Evolutionary conservation across 1,284 basidiomycete species (phyloP).

Genomic region (Pseudozyma hubeiensis): DNA sequence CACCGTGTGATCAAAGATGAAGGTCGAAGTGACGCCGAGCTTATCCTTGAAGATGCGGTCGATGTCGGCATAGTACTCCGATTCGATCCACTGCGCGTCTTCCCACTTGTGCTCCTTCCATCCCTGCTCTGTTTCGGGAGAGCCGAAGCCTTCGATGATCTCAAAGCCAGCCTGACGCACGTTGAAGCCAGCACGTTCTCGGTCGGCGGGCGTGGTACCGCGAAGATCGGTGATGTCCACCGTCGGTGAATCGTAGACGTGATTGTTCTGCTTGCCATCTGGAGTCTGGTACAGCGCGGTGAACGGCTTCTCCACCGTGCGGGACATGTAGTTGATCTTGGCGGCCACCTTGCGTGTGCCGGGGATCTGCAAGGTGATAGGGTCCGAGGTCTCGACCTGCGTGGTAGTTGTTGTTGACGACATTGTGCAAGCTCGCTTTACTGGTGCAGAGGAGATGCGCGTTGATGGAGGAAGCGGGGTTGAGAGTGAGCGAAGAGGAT

Average conservation of each 20-base stretch:
- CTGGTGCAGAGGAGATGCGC: background rate
- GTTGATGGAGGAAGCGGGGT: background rate
- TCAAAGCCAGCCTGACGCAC: conserved; percentile 54
- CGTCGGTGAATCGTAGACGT: conserved; percentile 31
- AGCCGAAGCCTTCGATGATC: conserved; percentile 52
- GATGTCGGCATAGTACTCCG: conserved; percentile 53
- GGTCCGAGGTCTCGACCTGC: conserved; percentile 9
- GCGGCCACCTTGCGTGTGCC: conserved; percentile 39
- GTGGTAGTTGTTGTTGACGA: conserved; percentile 29
- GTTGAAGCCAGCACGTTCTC: conserved; percentile 39
- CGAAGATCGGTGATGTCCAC: conserved; percentile 53
- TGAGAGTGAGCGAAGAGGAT: background rate
- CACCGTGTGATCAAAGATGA: conserved; percentile 60
- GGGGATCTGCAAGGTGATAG: conserved; percentile 27
- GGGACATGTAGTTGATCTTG: conserved; percentile 56
- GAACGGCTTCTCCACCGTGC: conserved; percentile 48
- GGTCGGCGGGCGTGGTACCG: conserved; percentile 27
- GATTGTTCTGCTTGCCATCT: conserved; percentile 42
- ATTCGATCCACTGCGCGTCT: conserved; percentile 44
- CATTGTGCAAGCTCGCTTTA: conserved; percentile 1
- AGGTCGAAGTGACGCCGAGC: conserved; percentile 52
- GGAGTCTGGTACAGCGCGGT: conserved; percentile 28
- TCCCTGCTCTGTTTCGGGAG: conserved; percentile 16
- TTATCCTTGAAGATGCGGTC: conserved; percentile 53
- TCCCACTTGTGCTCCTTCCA: conserved; percentile 55